Base-by-base conservation (phyloP, 169 alveolate genomes). In the Eimeria praecox region DNA sequence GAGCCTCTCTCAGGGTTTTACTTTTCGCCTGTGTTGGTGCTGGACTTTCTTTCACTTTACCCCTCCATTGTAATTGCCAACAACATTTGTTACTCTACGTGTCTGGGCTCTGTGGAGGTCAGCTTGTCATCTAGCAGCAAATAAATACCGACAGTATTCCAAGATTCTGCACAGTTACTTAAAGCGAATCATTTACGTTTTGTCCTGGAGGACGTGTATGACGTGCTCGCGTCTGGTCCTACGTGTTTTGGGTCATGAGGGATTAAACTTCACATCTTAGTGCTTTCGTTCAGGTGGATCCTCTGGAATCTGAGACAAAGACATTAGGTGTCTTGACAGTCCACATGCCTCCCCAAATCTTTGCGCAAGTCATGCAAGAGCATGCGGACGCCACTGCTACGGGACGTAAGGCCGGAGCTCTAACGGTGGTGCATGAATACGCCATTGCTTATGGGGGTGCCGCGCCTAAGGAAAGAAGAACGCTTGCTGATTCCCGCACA, bases 41-140 rank as follows among this genome's bases (percentile, higher is more conserved):
- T 99, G 83, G 99, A 99, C 96, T 99, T 99, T 96, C 99, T 99
- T 49, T 98, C 99, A 88, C 98, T 98, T 52, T 99, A 99, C 97
- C 99, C 99, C 40, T 98, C 99, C 46, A 99, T 99, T 90, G 98
- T 99, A 98, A 99, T 98, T 95, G 99, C 99, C 35, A 99, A 99
- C 97, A 98, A 99, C 95, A 96, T 98, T 95, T 98, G 99, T 95
- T 98, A 98, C 96, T 97, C 99, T 85, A 98, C 99, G 42, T 96
- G 98, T 92, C 59, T 97, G 86, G 98, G 98, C 89, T 94, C 97
- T 44, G 95, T 95, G 49, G 95, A 97, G 97, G 92, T 87, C 40
- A 20, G 91, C 69, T 33, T 38, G 22, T 66, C 42, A n/a, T 38
- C 82, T 42, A 27, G 46, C 89, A 73, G 30, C 20, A 38, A 35